Evolutionary conservation across 75 land plant species (phyloP).

Genomic region (Chamaecyparis obtusa): DNA sequence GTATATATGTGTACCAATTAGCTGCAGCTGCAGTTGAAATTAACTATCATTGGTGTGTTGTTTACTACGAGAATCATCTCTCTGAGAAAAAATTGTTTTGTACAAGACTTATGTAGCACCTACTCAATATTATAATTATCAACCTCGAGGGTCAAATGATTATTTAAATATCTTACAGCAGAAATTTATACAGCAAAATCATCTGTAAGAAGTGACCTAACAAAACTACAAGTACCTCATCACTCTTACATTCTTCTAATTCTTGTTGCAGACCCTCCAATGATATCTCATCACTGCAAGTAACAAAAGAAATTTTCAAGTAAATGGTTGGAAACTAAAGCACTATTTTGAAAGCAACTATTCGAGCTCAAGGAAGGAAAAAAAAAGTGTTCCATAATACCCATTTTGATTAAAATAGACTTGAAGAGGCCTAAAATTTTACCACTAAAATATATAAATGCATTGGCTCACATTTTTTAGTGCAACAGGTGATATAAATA

Average conservation of each 20-base stretch:
- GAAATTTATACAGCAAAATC: not conserved
- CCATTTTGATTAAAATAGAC: not conserved
- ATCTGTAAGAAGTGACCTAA: not conserved
- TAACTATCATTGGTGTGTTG: not conserved
- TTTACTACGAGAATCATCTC: not conserved
- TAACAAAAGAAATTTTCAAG: not conserved
- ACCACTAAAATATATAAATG: not conserved
- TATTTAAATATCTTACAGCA: not conserved
- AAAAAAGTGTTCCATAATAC: not conserved
- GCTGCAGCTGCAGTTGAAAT: not conserved
- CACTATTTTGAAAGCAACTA: not conserved
- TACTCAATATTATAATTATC: not conserved
- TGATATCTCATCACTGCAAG: constrained; percentile 74
- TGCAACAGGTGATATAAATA: not conserved
- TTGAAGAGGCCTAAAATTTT: not conserved
- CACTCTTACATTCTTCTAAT: constrained; percentile 72
- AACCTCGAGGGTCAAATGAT: not conserved
- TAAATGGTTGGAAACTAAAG: not conserved
- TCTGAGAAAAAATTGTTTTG: not conserved
- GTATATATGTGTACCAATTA: not conserved
- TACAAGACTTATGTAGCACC: not conserved
- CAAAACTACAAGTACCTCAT: constrained; percentile 36
- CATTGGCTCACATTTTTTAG: not conserved
- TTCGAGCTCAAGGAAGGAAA: not conserved
- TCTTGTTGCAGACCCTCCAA: constrained; percentile 92